A percentile compares a stretch with the other conserved stretches of the same genome.
Evolutionary conservation across 331 rosid genomes (phyloP).

Genomic region (Spiraea crenata): DNA sequence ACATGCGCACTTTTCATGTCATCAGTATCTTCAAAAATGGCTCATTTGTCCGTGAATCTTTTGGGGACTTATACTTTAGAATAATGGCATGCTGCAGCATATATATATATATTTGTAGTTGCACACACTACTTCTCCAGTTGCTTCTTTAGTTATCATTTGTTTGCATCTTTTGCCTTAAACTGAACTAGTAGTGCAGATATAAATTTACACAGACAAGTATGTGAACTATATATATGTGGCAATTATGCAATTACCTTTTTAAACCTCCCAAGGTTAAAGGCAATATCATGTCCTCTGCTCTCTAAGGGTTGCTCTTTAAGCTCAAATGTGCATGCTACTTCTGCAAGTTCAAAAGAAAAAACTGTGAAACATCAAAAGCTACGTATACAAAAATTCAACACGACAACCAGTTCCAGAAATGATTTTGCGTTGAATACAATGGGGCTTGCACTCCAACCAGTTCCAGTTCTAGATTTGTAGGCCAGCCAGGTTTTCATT

Average conservation of each 20-base stretch:
- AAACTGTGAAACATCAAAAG: neutral
- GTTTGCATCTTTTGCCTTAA: neutral
- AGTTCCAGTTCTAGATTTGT: too few species aligned
- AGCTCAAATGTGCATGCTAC: neutral
- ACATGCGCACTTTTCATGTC: constrained; percentile 4
- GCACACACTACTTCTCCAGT: too few species aligned
- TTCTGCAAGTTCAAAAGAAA: neutral
- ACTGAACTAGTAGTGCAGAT: neutral
- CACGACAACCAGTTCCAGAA: neutral
- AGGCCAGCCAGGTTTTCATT: neutral
- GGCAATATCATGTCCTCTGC: neutral
- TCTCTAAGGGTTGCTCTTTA: neutral
- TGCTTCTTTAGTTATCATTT: neutral
- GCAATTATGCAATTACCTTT: neutral
- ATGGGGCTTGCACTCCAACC: too few species aligned
- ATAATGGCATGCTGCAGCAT: neutral
- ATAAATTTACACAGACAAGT: neutral
- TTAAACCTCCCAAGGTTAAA: neutral
- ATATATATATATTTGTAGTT: neutral
- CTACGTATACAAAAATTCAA: neutral
- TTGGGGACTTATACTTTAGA: neutral
- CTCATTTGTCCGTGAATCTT: too few species aligned
- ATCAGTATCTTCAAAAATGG: neutral
- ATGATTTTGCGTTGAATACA: too few species aligned
- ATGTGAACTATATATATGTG: neutral